phyloP scores from a whole-genome alignment of 1,284 basidiomycete genomes.

The Sanghuangporus weigelae region DNA sequence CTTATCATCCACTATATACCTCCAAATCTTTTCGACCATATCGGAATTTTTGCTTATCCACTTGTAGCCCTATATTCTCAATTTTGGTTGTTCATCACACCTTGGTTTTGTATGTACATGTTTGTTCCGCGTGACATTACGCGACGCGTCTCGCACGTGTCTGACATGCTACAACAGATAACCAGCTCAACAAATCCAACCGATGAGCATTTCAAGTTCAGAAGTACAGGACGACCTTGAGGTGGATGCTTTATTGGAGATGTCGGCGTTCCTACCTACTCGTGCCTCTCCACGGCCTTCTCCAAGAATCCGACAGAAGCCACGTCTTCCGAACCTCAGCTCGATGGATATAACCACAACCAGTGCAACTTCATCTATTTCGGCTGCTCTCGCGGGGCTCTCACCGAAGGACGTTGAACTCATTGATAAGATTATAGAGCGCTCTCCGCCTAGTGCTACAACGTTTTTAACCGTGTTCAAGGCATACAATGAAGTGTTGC shows the following conservation, averaged over 20 bases:
- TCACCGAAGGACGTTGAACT: conserved; percentile 59
- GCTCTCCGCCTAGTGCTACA: conserved; percentile 57
- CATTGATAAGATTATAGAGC: conserved; percentile 65
- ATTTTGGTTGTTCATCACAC: not conserved
- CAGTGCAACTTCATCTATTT: conserved; percentile 12
- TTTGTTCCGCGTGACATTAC: conserved; percentile 1
- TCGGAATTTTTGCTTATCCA: no score
- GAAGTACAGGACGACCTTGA: not conserved
- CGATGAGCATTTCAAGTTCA: not conserved
- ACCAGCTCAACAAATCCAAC: not conserved
- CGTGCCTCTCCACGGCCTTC: conserved; percentile 15
- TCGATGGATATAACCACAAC: conserved; percentile 17
- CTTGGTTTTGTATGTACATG: not conserved
- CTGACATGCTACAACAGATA: not conserved
- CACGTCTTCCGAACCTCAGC: conserved; percentile 8
- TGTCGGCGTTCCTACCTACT: conserved; percentile 11
- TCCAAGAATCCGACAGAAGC: not conserved
- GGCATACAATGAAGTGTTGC: conserved; percentile 72
- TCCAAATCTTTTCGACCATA: no score
- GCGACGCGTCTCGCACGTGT: conserved; percentile 9
- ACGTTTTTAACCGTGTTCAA: conserved; percentile 75
- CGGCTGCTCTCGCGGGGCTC: conserved; percentile 41
- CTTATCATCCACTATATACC: not conserved
- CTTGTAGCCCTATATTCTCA: no score
- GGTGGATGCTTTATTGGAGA: not conserved